Evolutionary conservation across 179 eudicot species (phyloP), one percentile per base, ranked within the genome.

Genomic region (Nepenthes alata): DNA sequence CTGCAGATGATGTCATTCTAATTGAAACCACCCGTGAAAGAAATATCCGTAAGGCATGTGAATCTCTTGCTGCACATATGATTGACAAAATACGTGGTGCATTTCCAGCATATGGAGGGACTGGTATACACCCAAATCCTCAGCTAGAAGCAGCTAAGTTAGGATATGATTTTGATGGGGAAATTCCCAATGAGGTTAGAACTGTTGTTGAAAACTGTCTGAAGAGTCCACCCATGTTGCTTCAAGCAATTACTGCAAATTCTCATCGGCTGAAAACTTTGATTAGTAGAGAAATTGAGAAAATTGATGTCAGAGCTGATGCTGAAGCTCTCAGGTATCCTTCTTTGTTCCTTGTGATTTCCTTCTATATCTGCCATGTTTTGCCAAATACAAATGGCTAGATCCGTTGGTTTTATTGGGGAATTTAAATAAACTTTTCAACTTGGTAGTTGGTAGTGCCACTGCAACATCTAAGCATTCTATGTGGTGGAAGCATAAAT

Each of bases 91-190:
- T 93, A 62, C 81, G 76, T 34, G 78, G 65, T 74, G 77, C 85
- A 44, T 93, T 93, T 82, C 98, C 96, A 0, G 96, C 95, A 71
- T 93, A 83, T 73, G 98, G 89, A 72, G 98, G 98, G 77, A 83
- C 64, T 72, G 95, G 96, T 37, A 75, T 86, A 67, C 93, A 81
- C 78, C 69, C 70, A 47, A 89, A 83, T 76, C 82, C 95, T 61
- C 88, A 86, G 60, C 58, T 82, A 60, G 96, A 93, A 73, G 81
- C 90, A 70, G 78, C 90, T 68, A 93, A 87, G 72, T 65, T 93
- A 60, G 85, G 95, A 16, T 80, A 86, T 67, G 89, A 89, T 62
- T 72, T 79, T 77, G 93, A 83, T 53, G 86, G 90, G 52, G 88
- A 86, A 74, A 64, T 89, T 73, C 82, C 93, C 14, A 75, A 79